Conservation (phyloP, 495 filamentous ascomycete species). For the Niebla homalea region DNA sequence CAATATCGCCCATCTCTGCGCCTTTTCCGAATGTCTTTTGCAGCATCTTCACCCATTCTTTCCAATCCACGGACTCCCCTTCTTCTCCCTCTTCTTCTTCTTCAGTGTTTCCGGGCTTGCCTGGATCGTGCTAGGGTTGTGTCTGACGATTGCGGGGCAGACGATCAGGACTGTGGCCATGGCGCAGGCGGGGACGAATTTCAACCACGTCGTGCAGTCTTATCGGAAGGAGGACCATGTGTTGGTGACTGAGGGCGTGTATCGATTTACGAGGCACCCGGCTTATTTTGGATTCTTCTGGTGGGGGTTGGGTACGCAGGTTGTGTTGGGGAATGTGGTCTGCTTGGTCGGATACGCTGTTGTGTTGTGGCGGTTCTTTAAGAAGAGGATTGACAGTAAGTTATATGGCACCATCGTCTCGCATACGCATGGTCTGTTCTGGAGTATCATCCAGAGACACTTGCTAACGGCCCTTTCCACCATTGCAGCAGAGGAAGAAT, state of each 20-base stretch:
- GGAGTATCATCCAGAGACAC: neutral
- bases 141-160: slow-evolving; percentile 59
- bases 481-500: slow-evolving; percentile 57
- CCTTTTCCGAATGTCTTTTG: slow-evolving; percentile 56
- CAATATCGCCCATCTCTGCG: slow-evolving; percentile 64
- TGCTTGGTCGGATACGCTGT: slow-evolving; percentile 61
- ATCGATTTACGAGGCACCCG: slow-evolving; percentile 59
- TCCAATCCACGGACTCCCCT: slow-evolving; percentile 30
- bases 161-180: slow-evolving; percentile 62
- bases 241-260: slow-evolving; percentile 65
- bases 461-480: neutral
- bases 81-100: slow-evolving; percentile 8
- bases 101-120: slow-evolving; percentile 5
- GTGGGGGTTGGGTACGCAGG: slow-evolving; percentile 91
- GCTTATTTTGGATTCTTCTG: slow-evolving; percentile 97
- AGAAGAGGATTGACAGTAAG: slow-evolving; percentile 51
- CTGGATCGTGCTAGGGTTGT: slow-evolving; percentile 40
- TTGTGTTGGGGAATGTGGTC: slow-evolving; percentile 72
- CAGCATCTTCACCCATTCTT: slow-evolving; percentile 35
- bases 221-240: slow-evolving; percentile 51
- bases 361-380: slow-evolving; percentile 79
- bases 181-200: slow-evolving; percentile 77
- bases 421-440: too few species aligned
- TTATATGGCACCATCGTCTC: slow-evolving; percentile 9
- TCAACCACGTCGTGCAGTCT: slow-evolving; percentile 76